Evolutionary conservation across 176 grass and related monocot species (phyloP).

Genomic region (Phoenix roebelenii): DNA sequence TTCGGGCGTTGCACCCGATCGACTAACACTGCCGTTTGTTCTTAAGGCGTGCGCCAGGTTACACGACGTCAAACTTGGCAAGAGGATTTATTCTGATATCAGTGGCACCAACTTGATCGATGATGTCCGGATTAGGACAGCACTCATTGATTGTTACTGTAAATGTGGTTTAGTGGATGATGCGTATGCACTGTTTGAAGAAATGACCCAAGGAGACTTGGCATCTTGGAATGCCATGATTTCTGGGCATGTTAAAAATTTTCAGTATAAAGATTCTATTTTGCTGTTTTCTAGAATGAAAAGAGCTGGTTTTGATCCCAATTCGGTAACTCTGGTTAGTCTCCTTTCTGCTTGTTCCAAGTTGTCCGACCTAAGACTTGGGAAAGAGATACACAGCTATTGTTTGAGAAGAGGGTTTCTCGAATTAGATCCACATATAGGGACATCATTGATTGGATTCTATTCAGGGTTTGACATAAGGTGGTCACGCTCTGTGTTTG

Average conservation of each 20-base stretch:
- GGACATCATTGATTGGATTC: constrained; percentile 18
- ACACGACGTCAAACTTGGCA: neutral
- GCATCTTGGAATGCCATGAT: constrained; percentile 23
- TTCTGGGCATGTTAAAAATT: constrained; percentile 4
- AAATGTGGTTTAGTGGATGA: constrained; percentile 3
- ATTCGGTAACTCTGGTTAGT: constrained; percentile 11
- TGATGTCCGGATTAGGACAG: constrained; percentile 3
- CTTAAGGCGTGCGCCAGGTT: constrained; percentile 14
- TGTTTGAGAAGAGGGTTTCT: constrained; percentile 19
- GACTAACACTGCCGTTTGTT: constrained; percentile 6
- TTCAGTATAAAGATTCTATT: constrained; percentile 1
- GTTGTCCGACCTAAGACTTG: constrained; percentile 11
- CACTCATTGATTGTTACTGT: constrained; percentile 9
- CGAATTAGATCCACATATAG: constrained; percentile 6
- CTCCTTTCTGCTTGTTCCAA: constrained; percentile 3
- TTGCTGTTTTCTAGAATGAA: constrained; percentile 12
- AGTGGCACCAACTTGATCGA: neutral
- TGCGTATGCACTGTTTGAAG: constrained; percentile 9
- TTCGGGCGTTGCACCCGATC: neutral
- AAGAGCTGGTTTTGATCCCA: constrained; percentile 4
- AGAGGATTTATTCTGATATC: neutral
- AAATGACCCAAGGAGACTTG: constrained; percentile 19
- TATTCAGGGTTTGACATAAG: constrained; percentile 11
- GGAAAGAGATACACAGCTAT: constrained; percentile 19
- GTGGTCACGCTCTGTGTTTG: neutral